These are phyloP conservation scores for Gillenia trifoliata DNA, from an alignment of 306 rosid species.

Conservation along the genomic window DNA sequence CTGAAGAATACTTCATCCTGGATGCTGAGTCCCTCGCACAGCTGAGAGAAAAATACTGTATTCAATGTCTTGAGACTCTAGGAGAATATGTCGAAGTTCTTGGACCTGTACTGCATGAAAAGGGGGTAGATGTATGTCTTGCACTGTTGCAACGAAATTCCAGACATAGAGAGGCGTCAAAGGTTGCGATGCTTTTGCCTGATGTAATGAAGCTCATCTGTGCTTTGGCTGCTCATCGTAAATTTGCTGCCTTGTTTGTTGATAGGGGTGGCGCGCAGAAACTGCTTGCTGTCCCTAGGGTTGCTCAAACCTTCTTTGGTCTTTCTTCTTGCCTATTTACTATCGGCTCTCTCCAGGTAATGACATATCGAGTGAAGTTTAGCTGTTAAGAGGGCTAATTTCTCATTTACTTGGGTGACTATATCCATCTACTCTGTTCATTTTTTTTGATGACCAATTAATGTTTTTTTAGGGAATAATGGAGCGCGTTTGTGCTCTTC, in stretches of 20 bases:
- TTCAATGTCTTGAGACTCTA: constrained; percentile 89
- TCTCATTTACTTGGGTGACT: background rate
- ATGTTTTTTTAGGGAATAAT: constrained; percentile 65
- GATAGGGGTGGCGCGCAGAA: constrained; percentile 97
- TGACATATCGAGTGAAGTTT: background rate
- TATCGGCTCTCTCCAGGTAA: constrained; percentile 96
- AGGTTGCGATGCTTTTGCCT: constrained; percentile 67
- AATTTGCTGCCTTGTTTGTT: constrained; percentile 92
- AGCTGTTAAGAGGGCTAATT: background rate
- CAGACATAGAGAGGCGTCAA: constrained; percentile 55
- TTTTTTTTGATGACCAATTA: background rate
- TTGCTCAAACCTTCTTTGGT: constrained; percentile 73
- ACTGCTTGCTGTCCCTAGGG: constrained; percentile 89
- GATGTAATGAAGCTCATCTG: constrained; percentile 95
- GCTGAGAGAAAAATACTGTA: constrained; percentile 86
- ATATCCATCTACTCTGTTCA: background rate
- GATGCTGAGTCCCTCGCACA: constrained; percentile 62
- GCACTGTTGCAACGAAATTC: constrained; percentile 78
- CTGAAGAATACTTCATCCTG: constrained; percentile 77
- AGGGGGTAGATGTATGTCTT: constrained; percentile 94
- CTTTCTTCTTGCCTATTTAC: constrained; percentile 90
- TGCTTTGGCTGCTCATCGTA: constrained; percentile 95
- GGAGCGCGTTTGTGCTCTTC: constrained; percentile 99
- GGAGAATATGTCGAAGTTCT: constrained; percentile 99
- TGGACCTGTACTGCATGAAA: constrained; percentile 95